Evolutionary conservation across 495 filamentous ascomycete genomes (phyloP).

Genomic region (Penicillium paxilli): DNA sequence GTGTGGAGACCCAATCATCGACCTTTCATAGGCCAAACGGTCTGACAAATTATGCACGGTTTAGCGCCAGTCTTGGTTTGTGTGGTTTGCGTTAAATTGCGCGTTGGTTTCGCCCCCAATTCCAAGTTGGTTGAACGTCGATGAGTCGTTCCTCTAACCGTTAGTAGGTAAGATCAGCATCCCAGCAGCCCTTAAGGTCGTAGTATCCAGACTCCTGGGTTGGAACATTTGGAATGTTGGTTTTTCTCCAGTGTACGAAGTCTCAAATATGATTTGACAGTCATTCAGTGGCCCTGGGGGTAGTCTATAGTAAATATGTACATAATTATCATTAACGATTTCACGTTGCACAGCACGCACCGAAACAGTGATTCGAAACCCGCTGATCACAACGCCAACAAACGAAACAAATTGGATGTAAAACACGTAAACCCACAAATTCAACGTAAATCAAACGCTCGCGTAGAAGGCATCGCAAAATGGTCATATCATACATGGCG

Average conservation of each 20-base stretch:
- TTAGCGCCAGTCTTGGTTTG: not conserved
- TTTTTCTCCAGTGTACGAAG: no score
- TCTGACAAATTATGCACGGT: not conserved
- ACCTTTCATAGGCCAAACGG: not conserved
- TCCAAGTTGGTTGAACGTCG: not conserved
- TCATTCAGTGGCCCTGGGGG: no score
- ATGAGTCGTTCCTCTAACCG: not conserved
- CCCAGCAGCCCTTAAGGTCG: not conserved
- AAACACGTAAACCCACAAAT: not conserved
- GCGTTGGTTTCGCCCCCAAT: not conserved
- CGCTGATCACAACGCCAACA: no score
- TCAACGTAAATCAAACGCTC: not conserved
- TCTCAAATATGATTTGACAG: no score
- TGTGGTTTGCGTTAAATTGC: not conserved
- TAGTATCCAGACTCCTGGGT: not conserved
- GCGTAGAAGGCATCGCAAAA: not conserved
- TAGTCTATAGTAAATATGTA: no score
- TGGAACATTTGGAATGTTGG: not conserved
- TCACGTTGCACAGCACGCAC: not conserved
- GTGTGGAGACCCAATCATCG: not conserved
- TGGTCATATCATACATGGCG: not conserved
- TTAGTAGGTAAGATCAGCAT: not conserved
- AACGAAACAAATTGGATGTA: not conserved
- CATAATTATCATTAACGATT: no score
- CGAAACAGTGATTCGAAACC: no score